Base-by-base conservation (phyloP, 2,329 filamentous ascomycete species). In the Fusarium decemcellulare region DNA sequence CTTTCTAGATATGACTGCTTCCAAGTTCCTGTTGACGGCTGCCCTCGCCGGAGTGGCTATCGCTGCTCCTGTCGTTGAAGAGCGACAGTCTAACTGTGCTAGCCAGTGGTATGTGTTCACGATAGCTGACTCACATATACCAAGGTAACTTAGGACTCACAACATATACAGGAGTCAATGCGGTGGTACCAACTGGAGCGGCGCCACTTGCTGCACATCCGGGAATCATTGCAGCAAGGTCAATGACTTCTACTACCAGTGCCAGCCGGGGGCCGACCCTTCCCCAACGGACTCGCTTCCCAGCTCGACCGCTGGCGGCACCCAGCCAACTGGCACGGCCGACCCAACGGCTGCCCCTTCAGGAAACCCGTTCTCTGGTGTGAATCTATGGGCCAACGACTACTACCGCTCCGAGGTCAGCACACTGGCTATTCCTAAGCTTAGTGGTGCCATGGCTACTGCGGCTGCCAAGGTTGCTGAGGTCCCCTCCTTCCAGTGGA, bases 401-500 rank as follows among this genome's bases (percentile, higher is more conserved):
- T 87, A 84, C 80, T 89, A 88, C 72, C 80, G 83, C n/a, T 85
- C 84, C 16, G 85, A 88, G 76, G 81, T 89, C 60, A 81, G 82
- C 59, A 84, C 76, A 37, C 79, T 85, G 16, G 91, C 91, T 8
- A 85, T 92, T 18, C 90, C 91, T 9, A 87, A 86, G 15, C 79
- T 93, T 63, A 86, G 86, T 10, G 84, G 86, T 6, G 82, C 87
- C 27, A 80, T 86, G 75, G 84, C 84, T 14, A 84, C 87, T 16
- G 85, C 83, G 65, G 85, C 86, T 7, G 82, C 83, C 18, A 83
- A 81, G 50, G 85, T 86, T 37, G 86, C 84, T 59, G 80, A 86
- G 63, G 84, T 88, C 1, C 84, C 86, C 29, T 84, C 82, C 51
- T 87, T 86, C 76, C 83, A 84, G 77, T 87, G 84, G 85, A 78